These are phyloP conservation scores for Yamadazyma membranifaciens DNA, from an alignment of 1,139 yeast species.

Conservation along the genomic window DNA sequence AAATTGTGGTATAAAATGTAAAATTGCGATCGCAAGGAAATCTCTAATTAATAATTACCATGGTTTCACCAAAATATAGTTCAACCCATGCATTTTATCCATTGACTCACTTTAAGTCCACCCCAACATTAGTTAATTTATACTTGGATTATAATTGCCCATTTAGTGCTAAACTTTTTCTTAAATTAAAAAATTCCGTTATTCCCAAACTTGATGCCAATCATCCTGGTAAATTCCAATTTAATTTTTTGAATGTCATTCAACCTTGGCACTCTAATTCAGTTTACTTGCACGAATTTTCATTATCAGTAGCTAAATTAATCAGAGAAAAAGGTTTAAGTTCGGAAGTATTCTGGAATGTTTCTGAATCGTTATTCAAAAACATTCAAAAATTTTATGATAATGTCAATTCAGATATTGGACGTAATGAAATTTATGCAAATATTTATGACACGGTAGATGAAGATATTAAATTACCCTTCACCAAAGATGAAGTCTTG, in stretches of 20 bases:
- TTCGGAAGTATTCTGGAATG: slow-evolving; percentile 56
- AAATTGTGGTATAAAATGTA: neutral
- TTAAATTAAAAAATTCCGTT: slow-evolving; percentile 50
- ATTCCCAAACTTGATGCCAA: slow-evolving; percentile 51
- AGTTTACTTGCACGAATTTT: slow-evolving; percentile 65
- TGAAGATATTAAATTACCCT: slow-evolving; percentile 31
- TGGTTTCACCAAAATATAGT: slow-evolving; percentile 36
- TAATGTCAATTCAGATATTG: slow-evolving; percentile 50
- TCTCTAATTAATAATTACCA: slow-evolving; percentile 1
- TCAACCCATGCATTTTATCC: slow-evolving; percentile 33
- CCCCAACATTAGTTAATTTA: slow-evolving; percentile 43
- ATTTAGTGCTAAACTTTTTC: slow-evolving; percentile 63
- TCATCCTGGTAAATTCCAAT: slow-evolving; percentile 53
- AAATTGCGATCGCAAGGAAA: too few species aligned
- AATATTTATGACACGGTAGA: slow-evolving; percentile 54
- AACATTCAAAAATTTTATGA: slow-evolving; percentile 61
- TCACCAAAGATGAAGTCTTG: slow-evolving; percentile 38
- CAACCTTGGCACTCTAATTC: slow-evolving; percentile 91
- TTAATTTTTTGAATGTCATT: slow-evolving; percentile 62
- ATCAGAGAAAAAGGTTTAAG: slow-evolving; percentile 38
- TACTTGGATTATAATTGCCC: slow-evolving; percentile 83
- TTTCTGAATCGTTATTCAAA: slow-evolving; percentile 53
- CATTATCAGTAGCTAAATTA: slow-evolving; percentile 63
- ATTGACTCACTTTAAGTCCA: slow-evolving; percentile 20
- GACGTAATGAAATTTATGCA: slow-evolving; percentile 57